Conservation (phyloP, 805 yeast species). For the Candida tibetensis region DNA sequence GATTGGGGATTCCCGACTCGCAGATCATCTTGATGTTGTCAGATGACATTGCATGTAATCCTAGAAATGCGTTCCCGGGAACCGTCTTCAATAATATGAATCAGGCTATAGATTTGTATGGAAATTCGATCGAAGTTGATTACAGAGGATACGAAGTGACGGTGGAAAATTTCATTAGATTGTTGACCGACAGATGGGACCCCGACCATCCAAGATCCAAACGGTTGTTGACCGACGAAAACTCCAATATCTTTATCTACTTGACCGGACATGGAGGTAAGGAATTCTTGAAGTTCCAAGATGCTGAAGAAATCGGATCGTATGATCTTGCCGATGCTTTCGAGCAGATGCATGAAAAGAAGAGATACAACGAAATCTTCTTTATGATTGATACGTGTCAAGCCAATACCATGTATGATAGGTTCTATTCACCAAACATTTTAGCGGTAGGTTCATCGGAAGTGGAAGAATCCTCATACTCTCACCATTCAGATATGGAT, state of each 20-base stretch:
- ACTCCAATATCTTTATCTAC: conserved; percentile 89
- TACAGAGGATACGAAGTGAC: conserved; percentile 98
- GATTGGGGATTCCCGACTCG: conserved; percentile 96
- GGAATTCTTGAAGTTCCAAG: conserved; percentile 95
- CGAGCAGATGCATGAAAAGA: conserved; percentile 94
- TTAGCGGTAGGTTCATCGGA: conserved; percentile 90
- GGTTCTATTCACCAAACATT: conserved; percentile 88
- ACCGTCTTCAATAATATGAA: conserved; percentile 93
- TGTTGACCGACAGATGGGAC: conserved; percentile 94
- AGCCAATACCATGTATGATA: conserved; percentile 96
- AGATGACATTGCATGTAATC: conserved; percentile 96
- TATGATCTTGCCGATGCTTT: conserved; percentile 97
- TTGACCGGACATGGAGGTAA: conserved; percentile 99
- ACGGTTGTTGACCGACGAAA: conserved; percentile 86
- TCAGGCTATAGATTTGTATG: conserved; percentile 88
- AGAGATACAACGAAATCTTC: conserved; percentile 89
- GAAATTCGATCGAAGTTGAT: conserved; percentile 93
- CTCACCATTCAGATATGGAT: conserved; percentile 93
- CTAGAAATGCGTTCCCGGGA: conserved; percentile 94
- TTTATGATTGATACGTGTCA: conserved; percentile 99
- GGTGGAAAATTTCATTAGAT: conserved; percentile 90
- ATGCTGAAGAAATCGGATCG: conserved; percentile 95
- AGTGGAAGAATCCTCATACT: conserved; percentile 84
- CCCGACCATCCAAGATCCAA: conserved; percentile 91
- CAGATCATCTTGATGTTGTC: conserved; percentile 94